Evolutionary conservation across 2,329 filamentous ascomycete species (phyloP), one percentile per base, ranked within the genome.

Genomic region (Tolypocladium tundrense): DNA sequence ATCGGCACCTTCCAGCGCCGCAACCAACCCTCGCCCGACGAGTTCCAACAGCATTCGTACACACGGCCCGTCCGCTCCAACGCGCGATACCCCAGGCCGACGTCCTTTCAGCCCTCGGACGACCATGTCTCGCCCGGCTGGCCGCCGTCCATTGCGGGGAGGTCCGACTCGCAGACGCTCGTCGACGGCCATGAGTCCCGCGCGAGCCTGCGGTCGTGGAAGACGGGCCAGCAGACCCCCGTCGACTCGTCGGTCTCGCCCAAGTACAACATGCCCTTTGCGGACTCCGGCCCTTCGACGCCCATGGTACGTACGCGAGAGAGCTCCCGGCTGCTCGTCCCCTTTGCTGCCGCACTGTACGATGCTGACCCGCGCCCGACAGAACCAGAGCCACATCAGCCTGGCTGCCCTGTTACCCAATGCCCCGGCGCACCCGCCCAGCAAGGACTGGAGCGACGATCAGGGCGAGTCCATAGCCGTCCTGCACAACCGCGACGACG

Each of bases 331-430:
- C 31, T 13, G 16, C n/a, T 21, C 45, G 37, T 57, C 50, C 53
- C 43, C 43, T 52, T 56, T n/a, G 13, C 55, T 35, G 21, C 19
- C 8, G 48, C 7, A 7, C 9, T 9, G 27, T 31, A 13, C 21
- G 24, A 53, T 52, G 40, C 58, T 60, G 39, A 61, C 51, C 27
- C 16, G 21, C 37, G 10, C 13, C 8, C 53, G 14, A 62, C 63
- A 77, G 74, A 71, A 74, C 59, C 73, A 75, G 62, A 77, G 75
- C 66, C 68, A 75, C 53, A 67, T 73, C 54, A 77, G 73, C 59
- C 67, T 77, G 41, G 69, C 73, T 2, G 73, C 69, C 19, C 68
- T 77, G 9, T 66, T 77, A 4, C 72, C 70, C 21, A 64, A 65
- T 48, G 67, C 39, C 60, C 69, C 21, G 62, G 66, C 4, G 64